phyloP scores from a whole-genome alignment of 2,329 filamentous ascomycete species.

The Aspergillus carbonarius region DNA sequence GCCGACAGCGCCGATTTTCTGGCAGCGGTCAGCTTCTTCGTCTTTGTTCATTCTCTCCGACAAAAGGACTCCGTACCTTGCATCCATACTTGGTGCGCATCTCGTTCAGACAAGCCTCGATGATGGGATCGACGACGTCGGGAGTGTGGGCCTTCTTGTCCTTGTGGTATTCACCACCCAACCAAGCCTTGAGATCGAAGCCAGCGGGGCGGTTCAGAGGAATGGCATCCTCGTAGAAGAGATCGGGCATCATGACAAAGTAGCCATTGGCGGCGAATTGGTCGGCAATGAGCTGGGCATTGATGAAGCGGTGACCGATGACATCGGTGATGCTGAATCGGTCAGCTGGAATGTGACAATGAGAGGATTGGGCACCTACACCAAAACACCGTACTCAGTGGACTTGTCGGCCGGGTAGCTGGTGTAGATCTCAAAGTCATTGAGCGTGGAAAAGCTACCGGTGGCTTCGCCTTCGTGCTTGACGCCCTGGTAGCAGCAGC shows the following conservation, averaged over 20 bases:
- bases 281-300: conserved; percentile 65
- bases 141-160: conserved; percentile 37
- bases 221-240: conserved; percentile 64
- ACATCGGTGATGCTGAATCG: not conserved
- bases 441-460: not conserved
- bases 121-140: conserved; percentile 51
- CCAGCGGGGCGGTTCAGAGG: conserved; percentile 51
- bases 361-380: not conserved
- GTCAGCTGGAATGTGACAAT: too few species aligned
- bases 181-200: conserved; percentile 52
- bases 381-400: not conserved
- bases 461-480: conserved; percentile 7
- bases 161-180: conserved; percentile 36
- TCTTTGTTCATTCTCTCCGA: too few species aligned
- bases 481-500: conserved; percentile 8
- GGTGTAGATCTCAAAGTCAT: conserved; percentile 5
- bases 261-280: conserved; percentile 70
- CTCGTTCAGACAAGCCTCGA: conserved; percentile 42
- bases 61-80: not conserved
- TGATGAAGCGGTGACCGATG: conserved; percentile 40
- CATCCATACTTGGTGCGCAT: conserved; percentile 23
- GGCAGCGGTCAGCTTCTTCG: conserved; percentile 5
- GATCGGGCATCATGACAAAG: conserved; percentile 64
- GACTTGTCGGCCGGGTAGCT: conserved; percentile 3
- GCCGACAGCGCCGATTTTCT: conserved; percentile 46